A percentile compares a stretch with the other conserved stretches of the same genome.
Conservation (phyloP, 108 stramenopile species). For the Skeletonema tropicum region DNA sequence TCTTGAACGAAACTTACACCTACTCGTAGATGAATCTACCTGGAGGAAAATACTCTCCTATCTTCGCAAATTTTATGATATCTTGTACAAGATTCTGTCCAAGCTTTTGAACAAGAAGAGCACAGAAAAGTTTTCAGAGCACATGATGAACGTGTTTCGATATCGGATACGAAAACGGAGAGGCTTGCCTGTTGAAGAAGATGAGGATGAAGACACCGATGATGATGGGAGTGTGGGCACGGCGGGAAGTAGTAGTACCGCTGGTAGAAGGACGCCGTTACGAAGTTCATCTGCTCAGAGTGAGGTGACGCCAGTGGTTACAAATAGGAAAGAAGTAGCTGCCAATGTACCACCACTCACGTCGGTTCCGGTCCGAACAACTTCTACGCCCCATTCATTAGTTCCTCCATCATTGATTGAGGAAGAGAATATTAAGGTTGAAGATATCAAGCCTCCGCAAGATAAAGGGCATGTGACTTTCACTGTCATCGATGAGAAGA, state of each 20-base stretch:
- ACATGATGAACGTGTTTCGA: constrained; percentile 38
- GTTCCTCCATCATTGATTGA: not conserved
- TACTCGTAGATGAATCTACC: constrained; percentile 9
- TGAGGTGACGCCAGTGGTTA: constrained; percentile 6
- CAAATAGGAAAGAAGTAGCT: not conserved
- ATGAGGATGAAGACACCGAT: constrained; percentile 35
- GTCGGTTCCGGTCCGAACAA: not conserved
- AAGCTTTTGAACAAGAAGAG: constrained; percentile 30
- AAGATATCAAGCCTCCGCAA: not conserved
- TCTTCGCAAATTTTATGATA: constrained; percentile 9
- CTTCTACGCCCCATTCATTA: not conserved
- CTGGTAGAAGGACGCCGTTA: not conserved
- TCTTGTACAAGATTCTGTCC: constrained; percentile 5
- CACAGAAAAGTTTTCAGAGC: constrained; percentile 15
- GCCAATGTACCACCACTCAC: not conserved
- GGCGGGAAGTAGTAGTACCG: constrained; percentile 18
- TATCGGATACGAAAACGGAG: constrained; percentile 29
- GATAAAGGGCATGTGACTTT: constrained; percentile 1
- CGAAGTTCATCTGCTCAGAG: constrained; percentile 4
- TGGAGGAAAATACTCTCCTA: constrained; percentile 19
- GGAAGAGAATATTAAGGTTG: not conserved
- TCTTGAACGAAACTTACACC: constrained; percentile 8
- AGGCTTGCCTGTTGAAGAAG: constrained; percentile 40
- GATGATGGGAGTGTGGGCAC: constrained; percentile 50
- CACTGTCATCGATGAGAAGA: not conserved